Percentiles rank a stretch among this genome's conserved stretches.
Evolutionary conservation across 495 filamentous ascomycete species (phyloP).

Genomic region (Penicillium steckii): DNA sequence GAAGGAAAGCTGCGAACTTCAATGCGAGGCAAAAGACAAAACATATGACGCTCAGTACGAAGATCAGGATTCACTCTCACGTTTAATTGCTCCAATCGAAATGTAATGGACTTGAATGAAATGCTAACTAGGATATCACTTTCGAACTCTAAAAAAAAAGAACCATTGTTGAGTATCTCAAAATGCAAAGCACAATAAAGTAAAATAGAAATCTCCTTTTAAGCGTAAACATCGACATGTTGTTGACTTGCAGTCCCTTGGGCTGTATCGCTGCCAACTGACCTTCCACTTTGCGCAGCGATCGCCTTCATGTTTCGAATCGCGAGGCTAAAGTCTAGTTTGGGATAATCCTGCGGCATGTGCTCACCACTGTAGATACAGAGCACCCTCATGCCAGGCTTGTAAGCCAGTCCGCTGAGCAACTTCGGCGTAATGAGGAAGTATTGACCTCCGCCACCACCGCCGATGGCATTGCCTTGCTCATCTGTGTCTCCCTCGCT

Average conservation of each 20-base stretch:
- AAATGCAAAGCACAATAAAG: slow-evolving; percentile 2
- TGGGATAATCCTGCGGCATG: slow-evolving; percentile 60
- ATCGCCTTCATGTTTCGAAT: slow-evolving; percentile 33
- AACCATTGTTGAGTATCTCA: slow-evolving; percentile 5
- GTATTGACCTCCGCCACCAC: slow-evolving; percentile 55
- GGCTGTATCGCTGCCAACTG: slow-evolving; percentile 16
- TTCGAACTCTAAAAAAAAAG: slow-evolving; percentile 3
- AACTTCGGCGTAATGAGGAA: slow-evolving; percentile 99
- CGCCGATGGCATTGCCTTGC: slow-evolving; percentile 20
- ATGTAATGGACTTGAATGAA: background rate
- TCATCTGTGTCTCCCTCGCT: slow-evolving; percentile 17
- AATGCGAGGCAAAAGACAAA: background rate
- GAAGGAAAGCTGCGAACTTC: background rate
- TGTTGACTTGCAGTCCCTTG: slow-evolving; percentile 15
- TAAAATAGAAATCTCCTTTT: slow-evolving; percentile 1
- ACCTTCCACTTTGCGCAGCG: background rate
- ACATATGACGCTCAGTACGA: background rate
- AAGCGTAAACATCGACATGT: slow-evolving; percentile 28
- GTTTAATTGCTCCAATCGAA: background rate
- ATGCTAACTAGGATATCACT: background rate
- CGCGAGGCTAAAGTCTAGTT: slow-evolving; percentile 32
- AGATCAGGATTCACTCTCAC: background rate
- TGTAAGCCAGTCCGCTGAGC: slow-evolving; percentile 79
- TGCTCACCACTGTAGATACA: slow-evolving; percentile 92
- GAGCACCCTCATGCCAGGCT: slow-evolving; percentile 85